Base-by-base conservation (phyloP, 2,329 filamentous ascomycete species). In the Aureobasidium sp. region DNA sequence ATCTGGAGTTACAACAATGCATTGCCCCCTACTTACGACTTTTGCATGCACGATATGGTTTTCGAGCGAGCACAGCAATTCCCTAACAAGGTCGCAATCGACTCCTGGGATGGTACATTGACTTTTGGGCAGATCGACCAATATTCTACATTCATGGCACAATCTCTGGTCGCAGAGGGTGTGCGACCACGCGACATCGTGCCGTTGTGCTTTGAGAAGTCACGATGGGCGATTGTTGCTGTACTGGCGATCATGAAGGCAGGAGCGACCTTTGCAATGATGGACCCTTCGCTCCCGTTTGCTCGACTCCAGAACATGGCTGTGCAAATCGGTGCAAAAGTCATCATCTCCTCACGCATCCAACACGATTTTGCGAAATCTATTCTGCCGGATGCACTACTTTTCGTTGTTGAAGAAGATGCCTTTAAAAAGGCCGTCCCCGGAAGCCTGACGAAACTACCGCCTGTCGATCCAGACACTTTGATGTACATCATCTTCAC, bases 211-310 rank as follows among this genome's bases (percentile, higher is more conserved):
- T 65, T 69, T 27, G 64, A 67, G 46, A 69, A 69, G 54, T 67
- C 65, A 19, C 63, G 59, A 60, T 70, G 67, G 67, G 66, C 62
- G 43, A 63, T 63, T 37, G 64, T 70, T 40, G 68, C 64, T 21
- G 66, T 69, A 45, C 59, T 67, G 46, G 69, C 62, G 29, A 58
- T 63, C n/a, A 67, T 72, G 62, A 72, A 72, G 62, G 67, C 67
- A 13, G 69, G 70, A 31, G 67, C 63, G 9, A 64, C 67, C 17
- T 66, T 67, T 21, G 67, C 69, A 1, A 59, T 66, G 23, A 65
- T 70, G 51, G 69, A 71, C 43, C 62, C 65, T 17, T 65, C 63
- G 3, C 62, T 65, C 21, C 69, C 69, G 10, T 17, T 59, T 13
- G 65, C 63, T 21, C 66, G 70, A 17, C 64, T 70, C 8, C 60